Conservation (phyloP, 176 grass and related monocot genomes). For the Lolium multiflorum region DNA sequence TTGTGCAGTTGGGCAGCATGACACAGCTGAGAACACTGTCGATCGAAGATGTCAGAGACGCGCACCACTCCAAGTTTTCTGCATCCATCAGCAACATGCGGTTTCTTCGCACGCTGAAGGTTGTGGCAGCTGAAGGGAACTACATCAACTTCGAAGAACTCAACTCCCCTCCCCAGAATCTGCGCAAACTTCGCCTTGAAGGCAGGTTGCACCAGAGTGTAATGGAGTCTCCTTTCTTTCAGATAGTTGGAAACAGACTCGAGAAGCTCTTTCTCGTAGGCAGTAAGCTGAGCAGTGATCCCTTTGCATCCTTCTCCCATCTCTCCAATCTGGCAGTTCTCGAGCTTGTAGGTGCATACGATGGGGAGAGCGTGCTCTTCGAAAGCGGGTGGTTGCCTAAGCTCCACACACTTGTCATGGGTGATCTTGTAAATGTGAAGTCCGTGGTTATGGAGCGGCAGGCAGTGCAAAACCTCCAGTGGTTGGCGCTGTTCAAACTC, state of each 20-base stretch:
- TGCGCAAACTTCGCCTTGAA: slow-evolving; percentile 13
- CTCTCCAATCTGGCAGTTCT: slow-evolving; percentile 34
- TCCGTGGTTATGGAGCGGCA: slow-evolving; percentile 29
- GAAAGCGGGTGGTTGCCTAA: slow-evolving; percentile 34
- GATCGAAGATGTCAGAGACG: not conserved
- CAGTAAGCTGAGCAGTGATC: slow-evolving; percentile 31
- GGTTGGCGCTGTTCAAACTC: slow-evolving; percentile 31
- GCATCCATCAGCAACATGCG: slow-evolving; percentile 38
- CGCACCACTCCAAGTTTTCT: slow-evolving; percentile 22
- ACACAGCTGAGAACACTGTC: slow-evolving; percentile 22
- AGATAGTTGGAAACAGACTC: slow-evolving; percentile 30
- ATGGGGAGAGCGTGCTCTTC: not conserved
- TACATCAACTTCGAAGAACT: slow-evolving; percentile 37
- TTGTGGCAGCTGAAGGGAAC: slow-evolving; percentile 11
- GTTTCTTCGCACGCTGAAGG: slow-evolving; percentile 30
- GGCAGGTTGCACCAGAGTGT: slow-evolving; percentile 25
- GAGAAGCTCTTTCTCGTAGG: slow-evolving; percentile 2
- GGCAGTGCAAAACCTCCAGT: slow-evolving; percentile 25
- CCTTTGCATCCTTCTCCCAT: slow-evolving; percentile 28
- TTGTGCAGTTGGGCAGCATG: not conserved
- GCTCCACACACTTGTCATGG: slow-evolving; percentile 37
- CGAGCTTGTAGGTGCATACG: not conserved
- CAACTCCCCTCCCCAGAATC: not conserved
- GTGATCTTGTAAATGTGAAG: not conserved
- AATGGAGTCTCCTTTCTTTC: slow-evolving; percentile 23